phyloP scores from a whole-genome alignment of 2,329 filamentous ascomycete genomes.

The Fusarium redolens region DNA sequence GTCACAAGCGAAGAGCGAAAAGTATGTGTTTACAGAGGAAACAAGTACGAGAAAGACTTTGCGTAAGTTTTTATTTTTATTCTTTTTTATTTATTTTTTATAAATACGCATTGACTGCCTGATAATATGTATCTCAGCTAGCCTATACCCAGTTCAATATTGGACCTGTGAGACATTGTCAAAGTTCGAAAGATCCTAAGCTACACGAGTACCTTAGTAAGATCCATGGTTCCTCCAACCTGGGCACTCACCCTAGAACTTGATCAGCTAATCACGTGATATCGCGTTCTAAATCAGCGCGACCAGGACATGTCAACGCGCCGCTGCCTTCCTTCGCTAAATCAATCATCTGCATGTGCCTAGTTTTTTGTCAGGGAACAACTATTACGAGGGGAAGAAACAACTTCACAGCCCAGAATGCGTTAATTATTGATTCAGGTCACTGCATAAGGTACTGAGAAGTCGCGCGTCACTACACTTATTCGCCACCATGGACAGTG shows the following conservation, averaged over 20 bases:
- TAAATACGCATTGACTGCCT: neutral
- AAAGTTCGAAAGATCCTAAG: neutral
- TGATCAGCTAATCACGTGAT: conserved; percentile 17
- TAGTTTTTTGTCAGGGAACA: neutral
- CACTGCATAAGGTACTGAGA: neutral
- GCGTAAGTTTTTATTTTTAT: neutral
- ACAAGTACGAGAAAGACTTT: neutral
- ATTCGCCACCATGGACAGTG: conserved; percentile 60
- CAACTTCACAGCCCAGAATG: conserved; percentile 6
- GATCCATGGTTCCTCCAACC: no score
- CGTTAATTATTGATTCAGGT: conserved; percentile 3
- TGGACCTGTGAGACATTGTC: neutral
- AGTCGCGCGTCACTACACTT: neutral
- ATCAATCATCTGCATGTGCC: neutral
- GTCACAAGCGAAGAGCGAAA: neutral
- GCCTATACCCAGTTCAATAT: neutral
- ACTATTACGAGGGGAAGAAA: neutral
- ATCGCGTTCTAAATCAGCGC: conserved; percentile 44
- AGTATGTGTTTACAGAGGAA: neutral
- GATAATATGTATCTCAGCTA: neutral
- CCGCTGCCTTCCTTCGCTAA: neutral
- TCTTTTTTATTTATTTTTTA: no score
- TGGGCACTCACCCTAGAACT: no score
- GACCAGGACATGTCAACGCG: conserved; percentile 14
- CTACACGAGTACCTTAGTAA: neutral